These are phyloP conservation scores for Pleurotus djamor DNA, from an alignment of 768 basidiomycete species.

Conservation along the genomic window DNA sequence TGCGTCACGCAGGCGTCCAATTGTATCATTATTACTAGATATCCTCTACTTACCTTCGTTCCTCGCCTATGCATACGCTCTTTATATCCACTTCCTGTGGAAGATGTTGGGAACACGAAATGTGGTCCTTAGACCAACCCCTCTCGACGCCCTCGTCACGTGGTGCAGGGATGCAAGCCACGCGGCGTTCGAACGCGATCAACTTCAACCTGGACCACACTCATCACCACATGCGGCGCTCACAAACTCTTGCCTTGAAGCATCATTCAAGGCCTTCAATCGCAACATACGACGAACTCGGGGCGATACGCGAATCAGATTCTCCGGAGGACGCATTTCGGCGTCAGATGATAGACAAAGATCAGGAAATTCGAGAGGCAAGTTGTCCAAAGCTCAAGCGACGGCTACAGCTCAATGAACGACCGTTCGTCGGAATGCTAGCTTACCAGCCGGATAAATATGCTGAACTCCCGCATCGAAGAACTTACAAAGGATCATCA, in stretches of 20 bases:
- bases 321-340: conserved; percentile 60
- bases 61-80: too few relatives aligned
- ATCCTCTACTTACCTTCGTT: too few relatives aligned
- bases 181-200: not conserved
- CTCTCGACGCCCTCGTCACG: too few relatives aligned
- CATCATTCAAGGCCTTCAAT: conserved; percentile 52
- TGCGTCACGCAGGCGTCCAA: too few relatives aligned
- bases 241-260: conserved; percentile 51
- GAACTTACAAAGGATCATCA: conserved; percentile 70
- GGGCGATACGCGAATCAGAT: conserved; percentile 54
- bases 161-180: too few relatives aligned
- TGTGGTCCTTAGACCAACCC: too few relatives aligned
- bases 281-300: conserved; percentile 53
- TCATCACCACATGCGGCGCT: conserved; percentile 47
- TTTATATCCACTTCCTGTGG: too few relatives aligned
- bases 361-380: conserved; percentile 71
- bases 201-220: conserved; percentile 4
- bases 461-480: conserved; percentile 69
- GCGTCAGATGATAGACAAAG: conserved; percentile 62
- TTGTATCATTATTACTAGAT: too few relatives aligned
- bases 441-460: conserved; percentile 62
- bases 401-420: not conserved
- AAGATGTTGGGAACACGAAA: too few relatives aligned
- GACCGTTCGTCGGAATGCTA: conserved; percentile 18
- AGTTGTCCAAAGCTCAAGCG: not conserved